Percentiles rank a stretch among this genome's conserved stretches.
Evolutionary conservation across 2,329 filamentous ascomycete species (phyloP).

Genomic region (Paecilomyces dactylethromorphus): DNA sequence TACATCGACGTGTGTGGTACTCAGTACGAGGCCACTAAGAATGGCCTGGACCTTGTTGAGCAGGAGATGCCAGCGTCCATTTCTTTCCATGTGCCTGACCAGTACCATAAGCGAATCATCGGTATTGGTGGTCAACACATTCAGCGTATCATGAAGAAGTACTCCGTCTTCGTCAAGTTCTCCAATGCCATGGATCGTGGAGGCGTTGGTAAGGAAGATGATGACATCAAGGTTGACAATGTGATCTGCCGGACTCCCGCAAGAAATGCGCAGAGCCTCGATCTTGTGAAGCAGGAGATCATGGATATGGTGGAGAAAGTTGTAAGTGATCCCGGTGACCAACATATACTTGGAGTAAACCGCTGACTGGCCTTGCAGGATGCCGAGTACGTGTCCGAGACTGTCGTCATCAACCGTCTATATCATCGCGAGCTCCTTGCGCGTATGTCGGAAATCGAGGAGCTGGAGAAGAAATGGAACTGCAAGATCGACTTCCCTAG

Average conservation of each 20-base stretch:
- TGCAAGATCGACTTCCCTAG: slow-evolving; percentile 99
- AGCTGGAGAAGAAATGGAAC: slow-evolving; percentile 98
- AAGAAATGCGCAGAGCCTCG: slow-evolving; percentile 91
- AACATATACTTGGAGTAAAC: not conserved
- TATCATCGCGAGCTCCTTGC: slow-evolving; percentile 92
- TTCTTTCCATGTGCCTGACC: slow-evolving; percentile 97
- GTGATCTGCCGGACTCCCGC: slow-evolving; percentile 97
- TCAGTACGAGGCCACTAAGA: slow-evolving; percentile 90
- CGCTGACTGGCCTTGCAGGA: slow-evolving; percentile 48
- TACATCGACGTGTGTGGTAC: slow-evolving; percentile 95
- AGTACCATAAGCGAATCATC: slow-evolving; percentile 99
- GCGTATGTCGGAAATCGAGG: slow-evolving; percentile 82
- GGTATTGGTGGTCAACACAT: slow-evolving; percentile 98
- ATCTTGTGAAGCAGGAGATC: slow-evolving; percentile 97
- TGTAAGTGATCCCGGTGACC: slow-evolving; percentile 44
- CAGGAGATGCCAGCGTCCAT: slow-evolving; percentile 99
- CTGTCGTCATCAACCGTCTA: slow-evolving; percentile 85
- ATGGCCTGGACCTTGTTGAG: slow-evolving; percentile 85
- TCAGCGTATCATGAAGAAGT: slow-evolving; percentile 99
- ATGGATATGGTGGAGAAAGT: slow-evolving; percentile 98
- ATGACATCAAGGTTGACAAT: slow-evolving; percentile 97
- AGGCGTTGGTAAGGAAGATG: slow-evolving; percentile 87
- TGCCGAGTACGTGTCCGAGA: slow-evolving; percentile 92
- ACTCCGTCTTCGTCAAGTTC: slow-evolving; percentile 99
- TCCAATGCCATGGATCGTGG: slow-evolving; percentile 98